Percentiles rank a stretch among this genome's conserved stretches.
These are phyloP conservation scores for Fusarium bactridioides DNA, from an alignment of 2,329 filamentous ascomycete species.

Conservation along the genomic window DNA sequence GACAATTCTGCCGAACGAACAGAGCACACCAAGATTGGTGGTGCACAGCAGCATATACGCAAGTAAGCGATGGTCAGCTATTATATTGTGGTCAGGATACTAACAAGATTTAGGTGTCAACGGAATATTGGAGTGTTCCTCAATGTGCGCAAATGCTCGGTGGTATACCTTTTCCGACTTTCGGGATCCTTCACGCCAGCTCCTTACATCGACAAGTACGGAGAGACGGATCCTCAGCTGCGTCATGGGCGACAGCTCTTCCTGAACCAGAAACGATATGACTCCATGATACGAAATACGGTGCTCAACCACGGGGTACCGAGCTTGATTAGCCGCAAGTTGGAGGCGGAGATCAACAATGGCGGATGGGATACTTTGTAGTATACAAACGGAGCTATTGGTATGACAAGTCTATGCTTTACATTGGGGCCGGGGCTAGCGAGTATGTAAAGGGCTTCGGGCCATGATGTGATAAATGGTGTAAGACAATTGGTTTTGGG, in stretches of 20 bases:
- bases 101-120: conserved; percentile 73
- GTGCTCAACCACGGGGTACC: conserved; percentile 90
- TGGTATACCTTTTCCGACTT: conserved; percentile 83
- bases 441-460: background rate
- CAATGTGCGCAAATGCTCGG: conserved; percentile 94
- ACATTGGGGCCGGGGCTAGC: background rate
- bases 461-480: background rate
- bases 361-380: conserved; percentile 88
- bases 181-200: conserved; percentile 87
- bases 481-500: background rate
- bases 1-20: conserved; percentile 54
- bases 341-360: conserved; percentile 96
- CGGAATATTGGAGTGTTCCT: conserved; percentile 92
- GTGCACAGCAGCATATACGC: conserved; percentile 88
- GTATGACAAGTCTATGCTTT: background rate
- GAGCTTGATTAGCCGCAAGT: conserved; percentile 84
- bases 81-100: background rate
- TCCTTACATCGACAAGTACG: conserved; percentile 94
- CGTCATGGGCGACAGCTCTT: conserved; percentile 88
- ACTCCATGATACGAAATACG: conserved; percentile 82
- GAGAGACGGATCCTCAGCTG: conserved; percentile 92
- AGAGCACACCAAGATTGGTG: conserved; percentile 68
- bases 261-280: conserved; percentile 92
- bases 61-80: conserved; percentile 65
- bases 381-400: background rate